phyloP scores from a whole-genome alignment of 441 rosid genomes.

The Metrosideros polymorpha region DNA sequence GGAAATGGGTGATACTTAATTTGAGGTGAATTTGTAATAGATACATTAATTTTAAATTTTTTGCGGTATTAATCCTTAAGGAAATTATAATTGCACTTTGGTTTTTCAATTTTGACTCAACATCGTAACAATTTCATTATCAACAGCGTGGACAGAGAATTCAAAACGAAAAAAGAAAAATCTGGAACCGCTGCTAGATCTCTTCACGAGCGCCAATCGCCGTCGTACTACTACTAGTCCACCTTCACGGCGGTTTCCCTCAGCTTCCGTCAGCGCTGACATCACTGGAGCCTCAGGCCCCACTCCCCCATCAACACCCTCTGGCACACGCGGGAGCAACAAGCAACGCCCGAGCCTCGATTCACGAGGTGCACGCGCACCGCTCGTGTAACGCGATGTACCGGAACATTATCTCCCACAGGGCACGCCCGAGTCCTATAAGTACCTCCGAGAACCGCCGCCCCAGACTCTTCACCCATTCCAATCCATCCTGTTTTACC shows the following conservation, averaged over 20 bases:
- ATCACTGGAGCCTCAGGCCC: accelerated
- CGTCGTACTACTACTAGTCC: not conserved
- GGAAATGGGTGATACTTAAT: no score
- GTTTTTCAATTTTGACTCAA: not conserved
- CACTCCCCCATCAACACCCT: no score
- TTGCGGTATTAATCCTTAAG: no score
- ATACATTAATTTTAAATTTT: no score
- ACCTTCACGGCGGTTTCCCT: not conserved
- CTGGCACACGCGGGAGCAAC: no score
- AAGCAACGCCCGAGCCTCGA: not conserved
- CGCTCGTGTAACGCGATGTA: not conserved
- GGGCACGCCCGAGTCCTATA: not conserved
- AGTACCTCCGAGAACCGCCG: not conserved
- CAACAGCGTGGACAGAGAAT: not conserved
- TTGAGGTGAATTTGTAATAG: no score
- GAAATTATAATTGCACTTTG: not conserved
- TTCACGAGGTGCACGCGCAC: not conserved
- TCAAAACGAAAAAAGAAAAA: not conserved
- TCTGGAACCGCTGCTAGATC: not conserved
- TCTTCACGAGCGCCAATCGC: not conserved
- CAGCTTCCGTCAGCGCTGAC: not conserved
- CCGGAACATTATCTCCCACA: not conserved
- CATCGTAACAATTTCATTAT: accelerated
- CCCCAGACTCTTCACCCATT: not conserved
- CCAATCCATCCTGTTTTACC: not conserved